A percentile compares a stretch with the other conserved stretches of the same genome.
Evolutionary conservation across 2,329 filamentous ascomycete genomes (phyloP).

Genomic region (Acrocalymma vagum): DNA sequence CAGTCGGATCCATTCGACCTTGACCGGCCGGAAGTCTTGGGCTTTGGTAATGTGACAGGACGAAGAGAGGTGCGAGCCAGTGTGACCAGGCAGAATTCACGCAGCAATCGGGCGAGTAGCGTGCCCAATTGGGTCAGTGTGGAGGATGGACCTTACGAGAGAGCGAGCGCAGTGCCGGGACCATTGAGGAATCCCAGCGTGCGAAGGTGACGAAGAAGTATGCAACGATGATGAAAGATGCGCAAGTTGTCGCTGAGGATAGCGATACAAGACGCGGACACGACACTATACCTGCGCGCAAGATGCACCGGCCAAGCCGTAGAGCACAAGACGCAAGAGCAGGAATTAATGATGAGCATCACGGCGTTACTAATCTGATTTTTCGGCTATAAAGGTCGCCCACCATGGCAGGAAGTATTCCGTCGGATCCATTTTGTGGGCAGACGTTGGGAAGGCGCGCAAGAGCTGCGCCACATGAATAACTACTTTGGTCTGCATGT

Average conservation of each 20-base stretch:
- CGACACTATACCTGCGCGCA: constrained; percentile 11
- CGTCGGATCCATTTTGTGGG: constrained; percentile 40
- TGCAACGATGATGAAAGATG: constrained; percentile 3
- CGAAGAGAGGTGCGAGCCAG: constrained; percentile 37
- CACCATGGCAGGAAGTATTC: constrained; percentile 46
- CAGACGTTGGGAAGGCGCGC: too few relatives aligned
- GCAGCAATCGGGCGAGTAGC: constrained; percentile 36
- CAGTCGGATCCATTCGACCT: constrained; percentile 52
- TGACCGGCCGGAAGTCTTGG: constrained; percentile 49
- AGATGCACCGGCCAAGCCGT: constrained; percentile 3
- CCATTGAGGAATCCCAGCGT: constrained; percentile 24
- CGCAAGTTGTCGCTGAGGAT: constrained; percentile 20
- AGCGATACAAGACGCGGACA: constrained; percentile 21
- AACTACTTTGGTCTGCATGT: too few relatives aligned
- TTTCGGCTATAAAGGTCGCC: constrained; percentile 1
- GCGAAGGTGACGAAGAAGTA: constrained; percentile 25
- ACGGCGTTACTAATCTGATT: constrained; percentile 14
- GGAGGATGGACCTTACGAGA: constrained; percentile 27
- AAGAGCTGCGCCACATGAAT: too few relatives aligned
- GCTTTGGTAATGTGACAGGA: constrained; percentile 38
- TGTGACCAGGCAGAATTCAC: constrained; percentile 36
- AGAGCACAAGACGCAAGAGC: constrained; percentile 10
- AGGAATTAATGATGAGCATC: constrained; percentile 18
- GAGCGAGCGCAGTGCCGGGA: constrained; percentile 20
- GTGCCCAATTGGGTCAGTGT: constrained; percentile 38